Conservation (phyloP, 2,329 filamentous ascomycete genomes). For the Ophiostoma novo-ulmi region DNA sequence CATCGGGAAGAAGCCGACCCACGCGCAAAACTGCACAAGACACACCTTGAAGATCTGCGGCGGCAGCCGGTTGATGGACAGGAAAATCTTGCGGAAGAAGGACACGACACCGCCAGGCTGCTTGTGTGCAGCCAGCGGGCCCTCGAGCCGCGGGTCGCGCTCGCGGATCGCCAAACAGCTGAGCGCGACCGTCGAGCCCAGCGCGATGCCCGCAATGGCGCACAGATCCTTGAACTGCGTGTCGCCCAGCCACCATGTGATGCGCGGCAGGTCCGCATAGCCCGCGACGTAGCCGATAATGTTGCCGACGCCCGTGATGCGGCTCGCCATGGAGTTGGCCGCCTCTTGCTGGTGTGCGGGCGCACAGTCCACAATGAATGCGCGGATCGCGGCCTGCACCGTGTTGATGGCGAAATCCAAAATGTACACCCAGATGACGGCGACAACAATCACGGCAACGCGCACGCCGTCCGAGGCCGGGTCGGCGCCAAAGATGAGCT, state of each 20-base stretch:
- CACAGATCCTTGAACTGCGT: constrained; percentile 93
- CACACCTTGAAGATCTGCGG: constrained; percentile 80
- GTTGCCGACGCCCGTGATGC: constrained; percentile 80
- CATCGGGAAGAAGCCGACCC: constrained; percentile 94
- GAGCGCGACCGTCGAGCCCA: constrained; percentile 63
- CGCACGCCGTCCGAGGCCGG: constrained; percentile 60
- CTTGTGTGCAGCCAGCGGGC: constrained; percentile 53
- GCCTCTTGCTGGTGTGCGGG: constrained; percentile 89
- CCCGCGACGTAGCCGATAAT: constrained; percentile 87
- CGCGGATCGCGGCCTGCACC: constrained; percentile 84
- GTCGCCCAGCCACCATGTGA: constrained; percentile 73
- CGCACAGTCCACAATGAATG: constrained; percentile 89
- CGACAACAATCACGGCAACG: constrained; percentile 65
- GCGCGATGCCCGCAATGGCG: constrained; percentile 70
- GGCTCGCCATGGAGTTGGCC: constrained; percentile 90
- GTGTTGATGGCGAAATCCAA: constrained; percentile 95
- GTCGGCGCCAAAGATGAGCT: constrained; percentile 62
- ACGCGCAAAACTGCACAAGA: constrained; percentile 75
- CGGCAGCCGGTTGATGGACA: constrained; percentile 71
- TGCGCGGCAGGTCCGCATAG: constrained; percentile 67
- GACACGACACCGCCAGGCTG: constrained; percentile 54
- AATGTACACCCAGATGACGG: constrained; percentile 81
- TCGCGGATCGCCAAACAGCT: constrained; percentile 68
- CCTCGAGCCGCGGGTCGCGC: constrained; percentile 71
- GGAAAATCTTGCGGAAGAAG: constrained; percentile 75